A percentile compares a stretch with the other conserved stretches of the same genome.
Conservation (phyloP, 1,284 basidiomycete species). For the Pholiota adiposa region DNA sequence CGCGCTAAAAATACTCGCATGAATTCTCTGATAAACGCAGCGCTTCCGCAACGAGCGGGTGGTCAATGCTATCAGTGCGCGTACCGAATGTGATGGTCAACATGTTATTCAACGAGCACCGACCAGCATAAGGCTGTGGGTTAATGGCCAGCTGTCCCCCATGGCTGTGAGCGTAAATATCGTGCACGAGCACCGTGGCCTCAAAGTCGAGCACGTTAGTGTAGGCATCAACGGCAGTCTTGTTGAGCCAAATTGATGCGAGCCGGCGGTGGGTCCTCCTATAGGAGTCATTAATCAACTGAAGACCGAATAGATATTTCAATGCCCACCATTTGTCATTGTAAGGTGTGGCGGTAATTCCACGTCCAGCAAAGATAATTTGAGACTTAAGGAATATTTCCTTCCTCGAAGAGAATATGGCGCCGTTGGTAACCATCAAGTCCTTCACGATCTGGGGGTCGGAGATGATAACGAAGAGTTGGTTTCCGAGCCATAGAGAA, state of each 20-base stretch:
- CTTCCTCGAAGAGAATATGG: slow-evolving; percentile 41
- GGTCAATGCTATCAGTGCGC: slow-evolving; percentile 36
- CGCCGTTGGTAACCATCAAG: slow-evolving; percentile 39
- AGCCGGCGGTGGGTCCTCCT: slow-evolving; percentile 47
- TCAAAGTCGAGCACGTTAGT: slow-evolving; percentile 39
- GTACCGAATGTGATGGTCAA: slow-evolving; percentile 40
- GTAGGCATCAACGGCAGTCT: slow-evolving; percentile 38
- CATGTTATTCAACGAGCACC: slow-evolving; percentile 44
- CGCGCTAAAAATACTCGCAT: slow-evolving; percentile 28
- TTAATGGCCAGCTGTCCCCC: slow-evolving; percentile 36
- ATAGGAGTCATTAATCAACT: neutral
- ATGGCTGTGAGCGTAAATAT: slow-evolving; percentile 32
- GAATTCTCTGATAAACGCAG: slow-evolving; percentile 40
- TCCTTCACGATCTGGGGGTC: slow-evolving; percentile 43
- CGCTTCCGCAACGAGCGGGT: slow-evolving; percentile 35
- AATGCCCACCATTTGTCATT: slow-evolving; percentile 40
- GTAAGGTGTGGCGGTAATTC: slow-evolving; percentile 44
- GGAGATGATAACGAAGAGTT: slow-evolving; percentile 42
- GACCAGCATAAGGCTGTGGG: slow-evolving; percentile 36
- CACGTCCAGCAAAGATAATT: slow-evolving; percentile 38
- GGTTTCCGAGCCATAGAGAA: slow-evolving; percentile 43
- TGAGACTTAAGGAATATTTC: slow-evolving; percentile 41
- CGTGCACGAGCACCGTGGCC: slow-evolving; percentile 38
- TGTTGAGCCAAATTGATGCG: slow-evolving; percentile 35
- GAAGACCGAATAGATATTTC: too few relatives aligned